A percentile compares a stretch with the other conserved stretches of the same genome.
These are phyloP conservation scores for Beauveria brongniartii DNA, from an alignment of 2,329 filamentous ascomycete genomes.

Conservation along the genomic window DNA sequence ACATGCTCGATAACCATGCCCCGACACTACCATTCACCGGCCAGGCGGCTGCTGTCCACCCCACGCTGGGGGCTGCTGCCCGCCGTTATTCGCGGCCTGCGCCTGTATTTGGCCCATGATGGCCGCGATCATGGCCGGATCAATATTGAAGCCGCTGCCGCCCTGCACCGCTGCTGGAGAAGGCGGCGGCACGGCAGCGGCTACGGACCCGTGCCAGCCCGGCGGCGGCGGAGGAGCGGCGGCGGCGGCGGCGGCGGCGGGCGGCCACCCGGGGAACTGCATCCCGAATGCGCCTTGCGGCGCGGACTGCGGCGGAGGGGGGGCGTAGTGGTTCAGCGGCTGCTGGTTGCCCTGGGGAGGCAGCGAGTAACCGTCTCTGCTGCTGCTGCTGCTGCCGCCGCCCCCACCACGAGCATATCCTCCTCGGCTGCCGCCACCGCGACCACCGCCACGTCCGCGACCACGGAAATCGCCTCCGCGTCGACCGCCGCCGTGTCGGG, in stretches of 20 bases:
- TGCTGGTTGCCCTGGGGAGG: slow-evolving; percentile 27
- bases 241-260: slow-evolving; percentile 15
- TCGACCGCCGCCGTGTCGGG: slow-evolving; percentile 29
- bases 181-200: slow-evolving; percentile 29
- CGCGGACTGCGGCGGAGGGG: slow-evolving; percentile 20
- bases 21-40: slow-evolving; percentile 14
- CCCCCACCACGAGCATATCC: slow-evolving; percentile 31
- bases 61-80: slow-evolving; percentile 20
- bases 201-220: slow-evolving; percentile 20
- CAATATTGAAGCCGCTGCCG: slow-evolving; percentile 42
- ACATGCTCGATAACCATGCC: not conserved
- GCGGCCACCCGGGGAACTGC: slow-evolving; percentile 36
- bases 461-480: slow-evolving; percentile 31
- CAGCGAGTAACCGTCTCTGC: slow-evolving; percentile 34
- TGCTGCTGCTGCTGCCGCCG: slow-evolving; percentile 13
- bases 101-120: slow-evolving; percentile 37
- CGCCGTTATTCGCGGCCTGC: slow-evolving; percentile 19
- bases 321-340: slow-evolving; percentile 22
- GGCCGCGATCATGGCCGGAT: slow-evolving; percentile 49
- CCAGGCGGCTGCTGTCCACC: slow-evolving; percentile 23
- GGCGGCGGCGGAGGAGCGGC: slow-evolving; percentile 25
- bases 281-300: slow-evolving; percentile 28
- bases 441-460: slow-evolving; percentile 28
- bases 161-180: slow-evolving; percentile 15
- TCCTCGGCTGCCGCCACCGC: slow-evolving; percentile 31